Evolutionary conservation across 371 early-diverging fungal genomes (phyloP).

Genomic region (Globomyces sp.): DNA sequence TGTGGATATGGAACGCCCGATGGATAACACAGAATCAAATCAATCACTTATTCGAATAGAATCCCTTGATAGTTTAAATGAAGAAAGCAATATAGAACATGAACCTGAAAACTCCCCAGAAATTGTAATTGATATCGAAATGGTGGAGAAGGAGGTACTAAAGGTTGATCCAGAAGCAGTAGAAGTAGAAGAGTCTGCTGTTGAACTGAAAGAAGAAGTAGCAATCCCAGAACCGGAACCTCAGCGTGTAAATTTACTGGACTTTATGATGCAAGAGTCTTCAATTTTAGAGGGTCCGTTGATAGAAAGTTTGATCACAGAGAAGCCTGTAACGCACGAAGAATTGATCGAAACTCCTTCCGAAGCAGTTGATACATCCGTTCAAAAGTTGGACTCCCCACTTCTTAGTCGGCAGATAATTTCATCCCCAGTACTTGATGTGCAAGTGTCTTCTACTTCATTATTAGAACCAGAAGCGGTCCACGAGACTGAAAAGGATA

Average conservation of each 20-base stretch:
- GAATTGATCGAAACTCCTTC: background rate
- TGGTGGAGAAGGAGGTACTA: background rate
- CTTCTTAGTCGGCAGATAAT: too few relatives aligned
- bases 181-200: background rate
- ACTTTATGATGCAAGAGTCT: constrained; percentile 14
- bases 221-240: background rate
- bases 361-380: background rate
- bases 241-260: background rate
- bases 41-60: too few relatives aligned
- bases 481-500: too few relatives aligned
- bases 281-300: background rate
- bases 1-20: too few relatives aligned
- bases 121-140: background rate
- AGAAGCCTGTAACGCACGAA: background rate
- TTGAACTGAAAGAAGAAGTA: background rate
- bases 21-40: too few relatives aligned
- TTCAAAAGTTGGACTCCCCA: background rate
- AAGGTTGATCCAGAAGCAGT: background rate
- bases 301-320: background rate
- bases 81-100: background rate
- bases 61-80: too few relatives aligned
- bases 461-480: too few relatives aligned
- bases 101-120: background rate
- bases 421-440: too few relatives aligned
- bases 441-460: too few relatives aligned